Conservation (phyloP, 768 basidiomycete species). For the Sporobolomyces phaffii region DNA sequence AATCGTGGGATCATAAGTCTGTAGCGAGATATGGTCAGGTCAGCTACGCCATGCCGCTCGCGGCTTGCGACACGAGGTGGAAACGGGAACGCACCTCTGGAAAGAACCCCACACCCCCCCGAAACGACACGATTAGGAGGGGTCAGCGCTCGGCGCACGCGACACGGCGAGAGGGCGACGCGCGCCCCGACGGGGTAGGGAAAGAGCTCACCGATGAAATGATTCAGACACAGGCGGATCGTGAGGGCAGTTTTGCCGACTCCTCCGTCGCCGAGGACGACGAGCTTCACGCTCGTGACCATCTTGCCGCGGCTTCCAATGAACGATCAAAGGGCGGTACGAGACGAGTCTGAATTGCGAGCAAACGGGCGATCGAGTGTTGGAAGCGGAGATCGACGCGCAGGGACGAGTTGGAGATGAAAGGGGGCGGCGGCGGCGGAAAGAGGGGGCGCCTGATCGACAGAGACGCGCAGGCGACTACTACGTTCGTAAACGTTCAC, state of each 20-base stretch:
- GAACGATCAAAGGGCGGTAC: too few relatives aligned
- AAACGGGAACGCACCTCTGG: not conserved
- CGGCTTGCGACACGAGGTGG: not conserved
- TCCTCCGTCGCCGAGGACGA: conserved; percentile 49
- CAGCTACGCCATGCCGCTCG: too few relatives aligned
- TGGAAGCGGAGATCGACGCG: not conserved
- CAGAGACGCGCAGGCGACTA: too few relatives aligned
- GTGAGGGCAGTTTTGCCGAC: conserved; percentile 52
- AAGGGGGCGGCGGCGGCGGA: not conserved
- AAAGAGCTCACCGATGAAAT: conserved; percentile 31
- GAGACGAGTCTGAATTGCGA: too few relatives aligned
- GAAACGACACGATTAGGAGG: too few relatives aligned
- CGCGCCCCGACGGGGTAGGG: not conserved
- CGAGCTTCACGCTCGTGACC: conserved; percentile 43
- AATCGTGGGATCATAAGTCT: conserved; percentile 44
- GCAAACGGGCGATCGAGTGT: not conserved
- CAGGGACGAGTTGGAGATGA: not conserved
- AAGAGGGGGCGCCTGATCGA: too few relatives aligned
- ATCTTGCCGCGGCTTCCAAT: too few relatives aligned
- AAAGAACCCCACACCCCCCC: not conserved
- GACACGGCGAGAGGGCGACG: not conserved
- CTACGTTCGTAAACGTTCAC: too few relatives aligned
- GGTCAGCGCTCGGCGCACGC: too few relatives aligned
- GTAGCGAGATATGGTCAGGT: not conserved
- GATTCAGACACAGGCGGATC: conserved; percentile 44